These are phyloP conservation scores for Westerdykella aurantiaca DNA, from an alignment of 2,329 filamentous ascomycete species.

Conservation along the genomic window DNA sequence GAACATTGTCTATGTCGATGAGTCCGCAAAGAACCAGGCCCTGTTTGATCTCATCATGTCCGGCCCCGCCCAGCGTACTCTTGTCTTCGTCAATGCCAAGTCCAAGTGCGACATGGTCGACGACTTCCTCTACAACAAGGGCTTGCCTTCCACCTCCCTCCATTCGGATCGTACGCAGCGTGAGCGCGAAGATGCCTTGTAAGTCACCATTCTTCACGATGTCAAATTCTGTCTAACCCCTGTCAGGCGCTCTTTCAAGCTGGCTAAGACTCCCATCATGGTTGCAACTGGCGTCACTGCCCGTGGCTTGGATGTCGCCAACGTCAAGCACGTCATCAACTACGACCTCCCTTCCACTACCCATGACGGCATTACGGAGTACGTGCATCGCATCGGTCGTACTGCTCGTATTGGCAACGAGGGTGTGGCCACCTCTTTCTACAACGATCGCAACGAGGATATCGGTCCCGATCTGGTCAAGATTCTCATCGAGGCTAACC, in stretches of 20 bases:
- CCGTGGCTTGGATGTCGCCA: slow-evolving; percentile 81
- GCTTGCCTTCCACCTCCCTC: slow-evolving; percentile 79
- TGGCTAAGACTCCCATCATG: slow-evolving; percentile 68
- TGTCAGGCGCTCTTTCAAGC: slow-evolving; percentile 65
- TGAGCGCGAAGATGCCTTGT: slow-evolving; percentile 87
- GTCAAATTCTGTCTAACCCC: slow-evolving; percentile 1
- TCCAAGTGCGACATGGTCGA: slow-evolving; percentile 74
- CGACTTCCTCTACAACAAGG: slow-evolving; percentile 76
- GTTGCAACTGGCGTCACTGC: slow-evolving; percentile 81
- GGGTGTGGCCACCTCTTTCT: slow-evolving; percentile 85
- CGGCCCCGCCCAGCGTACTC: slow-evolving; percentile 66
- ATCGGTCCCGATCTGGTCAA: slow-evolving; percentile 71
- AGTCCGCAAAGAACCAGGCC: slow-evolving; percentile 61
- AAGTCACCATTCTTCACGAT: slow-evolving; percentile 28
- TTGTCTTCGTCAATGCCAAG: slow-evolving; percentile 87
- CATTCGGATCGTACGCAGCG: slow-evolving; percentile 81
- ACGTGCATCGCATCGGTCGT: slow-evolving; percentile 90
- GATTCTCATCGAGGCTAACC: slow-evolving; percentile 71
- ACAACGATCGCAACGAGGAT: slow-evolving; percentile 68
- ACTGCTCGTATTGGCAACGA: slow-evolving; percentile 88
- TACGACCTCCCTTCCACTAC: slow-evolving; percentile 72
- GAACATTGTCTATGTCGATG: slow-evolving; percentile 61
- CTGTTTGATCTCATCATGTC: slow-evolving; percentile 67
- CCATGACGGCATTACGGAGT: slow-evolving; percentile 88
- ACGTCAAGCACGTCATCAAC: slow-evolving; percentile 89